Conservation (phyloP, 306 rosid genomes). For the Gleditsia sinensis region DNA sequence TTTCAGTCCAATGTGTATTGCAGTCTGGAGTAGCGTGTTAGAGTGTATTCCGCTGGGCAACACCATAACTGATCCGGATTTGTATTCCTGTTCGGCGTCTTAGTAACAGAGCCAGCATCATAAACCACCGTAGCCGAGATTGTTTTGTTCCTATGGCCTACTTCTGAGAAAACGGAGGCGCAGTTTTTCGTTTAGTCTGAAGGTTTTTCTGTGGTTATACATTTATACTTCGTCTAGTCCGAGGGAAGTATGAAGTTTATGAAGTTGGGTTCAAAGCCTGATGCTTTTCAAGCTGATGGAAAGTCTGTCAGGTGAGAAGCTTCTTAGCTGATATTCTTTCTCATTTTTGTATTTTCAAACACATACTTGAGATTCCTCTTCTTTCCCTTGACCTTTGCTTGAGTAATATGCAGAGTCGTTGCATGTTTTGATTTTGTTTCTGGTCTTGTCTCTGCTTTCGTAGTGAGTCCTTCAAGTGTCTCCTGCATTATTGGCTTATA, state of each 20-base stretch:
- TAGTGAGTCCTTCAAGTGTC: not conserved
- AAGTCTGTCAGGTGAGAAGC: constrained; percentile 61
- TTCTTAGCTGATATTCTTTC: not conserved
- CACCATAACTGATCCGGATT: constrained; percentile 31
- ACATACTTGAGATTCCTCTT: not conserved
- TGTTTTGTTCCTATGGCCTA: constrained; percentile 15
- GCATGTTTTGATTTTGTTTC: too few relatives aligned
- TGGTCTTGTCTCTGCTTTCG: not conserved
- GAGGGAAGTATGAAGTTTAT: constrained; percentile 77
- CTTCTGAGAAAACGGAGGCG: constrained; percentile 29
- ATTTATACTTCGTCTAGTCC: not conserved
- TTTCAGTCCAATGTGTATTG: constrained; percentile 29
- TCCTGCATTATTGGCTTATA: not conserved
- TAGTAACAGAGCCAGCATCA: not conserved
- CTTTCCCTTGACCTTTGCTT: not conserved
- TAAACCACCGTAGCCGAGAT: constrained; percentile 5
- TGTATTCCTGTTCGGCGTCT: constrained; percentile 16
- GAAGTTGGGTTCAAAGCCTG: constrained; percentile 97
- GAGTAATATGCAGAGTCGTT: too few relatives aligned
- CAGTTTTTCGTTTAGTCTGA: constrained; percentile 19
- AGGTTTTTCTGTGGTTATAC: not conserved
- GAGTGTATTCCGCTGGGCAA: constrained; percentile 19
- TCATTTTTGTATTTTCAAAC: not conserved
- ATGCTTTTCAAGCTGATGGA: constrained; percentile 84
- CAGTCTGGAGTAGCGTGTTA: constrained; percentile 33